Evolutionary conservation across 2,329 filamentous ascomycete genomes (phyloP).

Genomic region (Penicillium psychrosexuale): DNA sequence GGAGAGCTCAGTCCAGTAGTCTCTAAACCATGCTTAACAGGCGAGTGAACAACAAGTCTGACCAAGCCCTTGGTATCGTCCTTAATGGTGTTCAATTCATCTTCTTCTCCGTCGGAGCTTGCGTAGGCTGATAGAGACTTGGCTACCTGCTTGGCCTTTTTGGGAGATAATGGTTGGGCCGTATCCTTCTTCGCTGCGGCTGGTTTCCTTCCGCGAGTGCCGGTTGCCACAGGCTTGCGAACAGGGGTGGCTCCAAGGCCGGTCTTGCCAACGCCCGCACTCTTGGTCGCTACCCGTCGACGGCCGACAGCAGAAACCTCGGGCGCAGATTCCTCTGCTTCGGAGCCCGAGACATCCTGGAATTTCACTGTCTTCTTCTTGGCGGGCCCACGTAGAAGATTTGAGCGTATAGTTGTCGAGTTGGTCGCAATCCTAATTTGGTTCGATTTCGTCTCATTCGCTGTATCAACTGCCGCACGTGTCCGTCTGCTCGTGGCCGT

Average conservation of each 20-base stretch:
- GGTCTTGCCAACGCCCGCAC: slow-evolving; percentile 26
- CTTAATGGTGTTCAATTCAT: slow-evolving; percentile 42
- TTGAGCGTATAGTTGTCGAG: slow-evolving; percentile 31
- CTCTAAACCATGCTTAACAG: slow-evolving; percentile 30
- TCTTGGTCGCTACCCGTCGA: slow-evolving; percentile 22
- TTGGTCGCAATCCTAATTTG: slow-evolving; percentile 29
- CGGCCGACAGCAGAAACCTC: slow-evolving; percentile 22
- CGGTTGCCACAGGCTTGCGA: slow-evolving; percentile 38
- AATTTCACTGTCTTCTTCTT: slow-evolving; percentile 50
- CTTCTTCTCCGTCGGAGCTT: slow-evolving; percentile 43
- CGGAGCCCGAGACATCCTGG: slow-evolving; percentile 41
- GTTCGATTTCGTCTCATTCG: slow-evolving; percentile 18
- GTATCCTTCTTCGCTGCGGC: slow-evolving; percentile 31
- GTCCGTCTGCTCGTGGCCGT: slow-evolving; percentile 14
- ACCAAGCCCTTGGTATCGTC: slow-evolving; percentile 25
- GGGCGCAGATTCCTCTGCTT: slow-evolving; percentile 38
- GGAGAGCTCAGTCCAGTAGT: slow-evolving; percentile 34
- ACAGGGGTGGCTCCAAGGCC: slow-evolving; percentile 47
- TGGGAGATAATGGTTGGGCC: slow-evolving; percentile 46
- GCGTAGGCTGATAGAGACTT: slow-evolving; percentile 39
- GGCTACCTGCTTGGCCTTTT: slow-evolving; percentile 48
- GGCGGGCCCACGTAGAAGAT: slow-evolving; percentile 29
- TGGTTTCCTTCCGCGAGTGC: slow-evolving; percentile 32
- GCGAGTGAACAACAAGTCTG: slow-evolving; percentile 35
- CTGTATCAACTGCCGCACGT: slow-evolving; percentile 6